Percentiles rank a stretch among this genome's conserved stretches.
Evolutionary conservation across 805 yeast species (phyloP).

Genomic region (Yamadazyma phyllophila): DNA sequence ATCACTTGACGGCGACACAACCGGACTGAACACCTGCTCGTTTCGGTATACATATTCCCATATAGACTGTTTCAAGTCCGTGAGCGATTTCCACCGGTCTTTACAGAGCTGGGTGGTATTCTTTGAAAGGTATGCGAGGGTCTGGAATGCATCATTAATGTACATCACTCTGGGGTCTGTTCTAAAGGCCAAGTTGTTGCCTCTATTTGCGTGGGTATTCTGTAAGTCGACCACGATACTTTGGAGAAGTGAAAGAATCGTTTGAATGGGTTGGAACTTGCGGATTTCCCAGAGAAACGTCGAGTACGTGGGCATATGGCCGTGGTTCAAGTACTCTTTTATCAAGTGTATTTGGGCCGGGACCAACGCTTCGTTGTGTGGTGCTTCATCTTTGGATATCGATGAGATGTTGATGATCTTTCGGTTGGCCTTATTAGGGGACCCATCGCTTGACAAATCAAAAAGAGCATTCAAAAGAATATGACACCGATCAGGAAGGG

Average conservation of each 20-base stretch:
- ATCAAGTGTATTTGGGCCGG: constrained; percentile 7
- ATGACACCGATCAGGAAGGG: constrained; percentile 12
- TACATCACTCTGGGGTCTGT: constrained; percentile 13
- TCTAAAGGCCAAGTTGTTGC: constrained; percentile 1
- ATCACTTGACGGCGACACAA: no score
- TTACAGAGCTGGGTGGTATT: constrained; percentile 23
- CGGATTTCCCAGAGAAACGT: constrained; percentile 12
- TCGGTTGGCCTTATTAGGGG: not conserved
- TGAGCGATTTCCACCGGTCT: constrained; percentile 23
- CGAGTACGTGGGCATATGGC: constrained; percentile 7
- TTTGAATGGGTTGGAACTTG: constrained; percentile 15
- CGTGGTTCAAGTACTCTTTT: constrained; percentile 6
- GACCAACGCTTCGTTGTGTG: not conserved
- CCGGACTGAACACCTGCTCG: no score
- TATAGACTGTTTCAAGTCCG: constrained; percentile 18
- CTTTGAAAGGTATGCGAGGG: constrained; percentile 20
- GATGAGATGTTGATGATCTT: constrained; percentile 2
- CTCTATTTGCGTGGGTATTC: not conserved
- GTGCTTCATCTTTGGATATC: constrained; percentile 2
- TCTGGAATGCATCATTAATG: constrained; percentile 15
- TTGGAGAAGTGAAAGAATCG: constrained; percentile 9
- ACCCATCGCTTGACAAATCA: not conserved
- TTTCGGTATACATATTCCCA: constrained; percentile 16
- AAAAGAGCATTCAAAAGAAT: constrained; percentile 7
- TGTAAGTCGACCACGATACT: constrained; percentile 7